These are phyloP conservation scores for Rhizophora mangle DNA, from an alignment of 345 rosid species.

Conservation along the genomic window DNA sequence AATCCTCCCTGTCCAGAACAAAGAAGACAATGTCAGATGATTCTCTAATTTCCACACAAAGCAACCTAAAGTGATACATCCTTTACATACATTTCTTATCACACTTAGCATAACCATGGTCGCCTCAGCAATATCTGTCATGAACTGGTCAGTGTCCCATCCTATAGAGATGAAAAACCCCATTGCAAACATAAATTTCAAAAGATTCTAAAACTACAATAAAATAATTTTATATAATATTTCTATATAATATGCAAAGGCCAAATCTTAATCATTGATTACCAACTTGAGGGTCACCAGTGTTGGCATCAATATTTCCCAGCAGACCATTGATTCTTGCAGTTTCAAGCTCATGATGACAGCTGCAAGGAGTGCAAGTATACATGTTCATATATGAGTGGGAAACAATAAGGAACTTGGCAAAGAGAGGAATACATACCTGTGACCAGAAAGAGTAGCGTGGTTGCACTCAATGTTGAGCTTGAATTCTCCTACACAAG, in stretches of 20 bases:
- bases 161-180: constrained; percentile 39
- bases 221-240: not conserved
- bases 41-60: not conserved
- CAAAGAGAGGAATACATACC: constrained; percentile 30
- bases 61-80: not conserved
- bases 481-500: constrained; percentile 60
- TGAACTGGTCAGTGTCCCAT: constrained; percentile 96
- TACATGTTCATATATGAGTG: not conserved
- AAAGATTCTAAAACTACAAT: not conserved
- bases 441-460: constrained; percentile 94
- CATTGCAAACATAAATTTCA: not conserved
- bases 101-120: constrained; percentile 89
- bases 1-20: constrained; percentile 63
- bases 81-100: constrained; percentile 60
- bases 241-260: not conserved
- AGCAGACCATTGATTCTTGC: constrained; percentile 82
- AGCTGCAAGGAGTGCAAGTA: constrained; percentile 37
- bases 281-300: constrained; percentile 93
- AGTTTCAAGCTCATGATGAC: constrained; percentile 93
- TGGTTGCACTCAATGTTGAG: constrained; percentile 94
- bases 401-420: not conserved
- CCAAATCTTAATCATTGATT: constrained; percentile 1
- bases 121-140: constrained; percentile 80
- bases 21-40: constrained; percentile 3
- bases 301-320: constrained; percentile 92